These are phyloP conservation scores for Pharnaceum exiguum DNA, from an alignment of 148 eudicot species.

Conservation along the genomic window DNA sequence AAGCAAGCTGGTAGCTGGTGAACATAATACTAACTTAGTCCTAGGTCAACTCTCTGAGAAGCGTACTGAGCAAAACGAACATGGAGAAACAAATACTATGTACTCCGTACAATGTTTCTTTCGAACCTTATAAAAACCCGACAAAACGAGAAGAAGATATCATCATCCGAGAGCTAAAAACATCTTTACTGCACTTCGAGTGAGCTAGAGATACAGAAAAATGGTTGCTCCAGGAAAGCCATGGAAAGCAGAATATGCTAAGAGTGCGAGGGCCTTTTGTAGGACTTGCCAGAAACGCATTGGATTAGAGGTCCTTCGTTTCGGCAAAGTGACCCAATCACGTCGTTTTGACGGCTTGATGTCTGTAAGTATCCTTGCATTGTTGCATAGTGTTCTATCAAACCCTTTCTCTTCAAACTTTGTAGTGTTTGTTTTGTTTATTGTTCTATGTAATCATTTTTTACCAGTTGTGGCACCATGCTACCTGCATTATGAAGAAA, in stretches of 20 bases:
- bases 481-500: constrained; percentile 51
- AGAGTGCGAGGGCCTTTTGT: constrained; percentile 65
- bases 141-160: too few species aligned
- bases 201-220: not conserved
- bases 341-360: constrained; percentile 69
- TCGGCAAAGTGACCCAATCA: constrained; percentile 72
- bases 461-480: constrained; percentile 85
- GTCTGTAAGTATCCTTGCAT: constrained; percentile 43
- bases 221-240: constrained; percentile 61
- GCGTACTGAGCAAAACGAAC: too few species aligned
- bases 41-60: too few species aligned
- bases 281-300: constrained; percentile 50
- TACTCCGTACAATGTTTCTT: too few species aligned
- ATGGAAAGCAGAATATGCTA: constrained; percentile 77
- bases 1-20: too few species aligned
- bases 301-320: constrained; percentile 45
- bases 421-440: not conserved
- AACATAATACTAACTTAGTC: too few species aligned
- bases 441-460: not conserved
- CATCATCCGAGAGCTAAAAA: too few species aligned
- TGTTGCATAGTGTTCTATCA: not conserved
- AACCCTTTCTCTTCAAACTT: too few species aligned
- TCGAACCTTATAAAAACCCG: too few species aligned
- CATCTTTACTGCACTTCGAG: too few species aligned
- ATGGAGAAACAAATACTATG: too few species aligned